These are phyloP conservation scores for Pythium coloratum DNA, from an alignment of 352 stramenopile species.

Conservation along the genomic window DNA sequence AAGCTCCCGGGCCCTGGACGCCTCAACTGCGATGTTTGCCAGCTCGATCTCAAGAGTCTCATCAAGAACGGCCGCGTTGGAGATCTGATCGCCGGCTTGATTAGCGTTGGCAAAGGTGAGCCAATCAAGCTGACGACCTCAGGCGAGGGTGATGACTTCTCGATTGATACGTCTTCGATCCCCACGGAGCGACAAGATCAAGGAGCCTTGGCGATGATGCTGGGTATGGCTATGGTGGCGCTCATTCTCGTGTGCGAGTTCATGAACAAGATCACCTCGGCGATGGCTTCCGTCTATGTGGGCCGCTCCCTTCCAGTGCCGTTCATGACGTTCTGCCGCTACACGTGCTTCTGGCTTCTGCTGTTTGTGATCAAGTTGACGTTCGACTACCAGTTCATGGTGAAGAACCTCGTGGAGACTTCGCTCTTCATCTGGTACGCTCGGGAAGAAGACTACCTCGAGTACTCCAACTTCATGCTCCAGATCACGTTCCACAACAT, in stretches of 20 bases:
- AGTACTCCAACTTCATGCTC: conserved; percentile 82
- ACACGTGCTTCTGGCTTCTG: conserved; percentile 81
- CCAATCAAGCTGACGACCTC: conserved; percentile 22
- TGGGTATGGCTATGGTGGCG: conserved; percentile 38
- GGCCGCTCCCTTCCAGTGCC: conserved; percentile 73
- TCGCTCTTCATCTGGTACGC: conserved; percentile 85
- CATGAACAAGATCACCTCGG: conserved; percentile 74
- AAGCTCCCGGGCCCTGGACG: conserved; percentile 52
- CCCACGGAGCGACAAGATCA: conserved; percentile 53
- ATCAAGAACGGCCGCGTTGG: conserved; percentile 67
- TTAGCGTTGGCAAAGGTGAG: conserved; percentile 45
- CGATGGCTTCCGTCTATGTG: conserved; percentile 70
- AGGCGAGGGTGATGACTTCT: conserved; percentile 13
- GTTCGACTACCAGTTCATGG: conserved; percentile 84
- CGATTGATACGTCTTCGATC: conserved; percentile 21
- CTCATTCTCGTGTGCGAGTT: conserved; percentile 69
- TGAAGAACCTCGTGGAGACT: conserved; percentile 79
- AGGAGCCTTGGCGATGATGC: conserved; percentile 64
- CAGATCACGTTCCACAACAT: conserved; percentile 84
- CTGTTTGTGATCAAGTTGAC: conserved; percentile 68
- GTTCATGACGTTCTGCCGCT: conserved; percentile 60
- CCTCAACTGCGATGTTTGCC: conserved; percentile 75
- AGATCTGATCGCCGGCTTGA: conserved; percentile 46
- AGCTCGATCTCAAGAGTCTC: conserved; percentile 54
- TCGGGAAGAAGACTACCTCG: conserved; percentile 64